Percentiles rank a stretch among this genome's conserved stretches.
Conservation (phyloP, 2,329 filamentous ascomycete species). For the Aureobasidium sp. region DNA sequence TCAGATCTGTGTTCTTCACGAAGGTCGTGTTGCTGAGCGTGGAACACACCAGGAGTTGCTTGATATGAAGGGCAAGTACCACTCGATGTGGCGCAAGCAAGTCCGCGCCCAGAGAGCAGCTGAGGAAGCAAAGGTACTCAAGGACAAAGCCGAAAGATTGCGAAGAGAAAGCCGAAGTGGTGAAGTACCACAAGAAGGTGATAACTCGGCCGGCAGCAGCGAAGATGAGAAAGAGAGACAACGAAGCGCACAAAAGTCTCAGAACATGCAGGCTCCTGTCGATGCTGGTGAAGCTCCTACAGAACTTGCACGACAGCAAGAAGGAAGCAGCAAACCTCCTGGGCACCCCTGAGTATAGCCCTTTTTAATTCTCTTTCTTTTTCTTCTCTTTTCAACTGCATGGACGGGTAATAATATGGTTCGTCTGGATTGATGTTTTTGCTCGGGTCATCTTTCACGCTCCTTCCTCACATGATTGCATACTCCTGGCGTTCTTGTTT, state of each 20-base stretch:
- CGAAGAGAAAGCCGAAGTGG: slow-evolving; percentile 33
- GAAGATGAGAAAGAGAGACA: slow-evolving; percentile 25
- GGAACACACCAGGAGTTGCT: slow-evolving; percentile 45
- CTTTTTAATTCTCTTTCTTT: not conserved
- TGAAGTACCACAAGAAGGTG: slow-evolving; percentile 19
- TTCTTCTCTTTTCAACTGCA: not conserved
- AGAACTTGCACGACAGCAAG: slow-evolving; percentile 8
- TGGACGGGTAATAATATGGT: not conserved
- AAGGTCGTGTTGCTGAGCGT: slow-evolving; percentile 42
- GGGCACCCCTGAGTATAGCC: slow-evolving; percentile 15
- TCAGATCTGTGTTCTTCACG: slow-evolving; percentile 47
- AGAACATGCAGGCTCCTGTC: slow-evolving; percentile 12
- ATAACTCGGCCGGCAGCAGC: slow-evolving; percentile 29
- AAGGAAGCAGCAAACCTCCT: slow-evolving; percentile 15
- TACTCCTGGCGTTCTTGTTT: not conserved
- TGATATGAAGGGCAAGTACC: slow-evolving; percentile 37
- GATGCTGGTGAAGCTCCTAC: slow-evolving; percentile 2
- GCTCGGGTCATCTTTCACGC: not conserved
- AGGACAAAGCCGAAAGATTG: slow-evolving; percentile 41
- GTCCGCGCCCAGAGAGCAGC: slow-evolving; percentile 41
- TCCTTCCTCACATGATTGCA: not conserved
- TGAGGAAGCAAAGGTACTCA: slow-evolving; percentile 40
- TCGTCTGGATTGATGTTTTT: not conserved
- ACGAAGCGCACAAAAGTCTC: not conserved
- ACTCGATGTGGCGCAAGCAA: slow-evolving; percentile 45